These are phyloP conservation scores for Saturnispora halmiae DNA, from an alignment of 805 yeast genomes.

Conservation along the genomic window DNA sequence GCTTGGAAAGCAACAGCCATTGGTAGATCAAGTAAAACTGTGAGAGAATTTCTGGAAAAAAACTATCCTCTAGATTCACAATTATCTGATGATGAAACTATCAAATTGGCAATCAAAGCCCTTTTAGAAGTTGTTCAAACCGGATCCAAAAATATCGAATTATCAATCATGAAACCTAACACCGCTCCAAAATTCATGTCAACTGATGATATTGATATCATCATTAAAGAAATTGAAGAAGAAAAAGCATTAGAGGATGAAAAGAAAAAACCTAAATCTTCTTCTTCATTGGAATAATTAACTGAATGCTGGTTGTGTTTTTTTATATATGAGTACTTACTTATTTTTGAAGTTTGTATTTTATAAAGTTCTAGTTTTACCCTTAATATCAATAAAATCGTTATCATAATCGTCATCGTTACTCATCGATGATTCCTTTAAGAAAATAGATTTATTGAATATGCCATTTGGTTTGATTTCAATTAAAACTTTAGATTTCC, in stretches of 20 bases:
- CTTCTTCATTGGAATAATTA: slow-evolving; percentile 13
- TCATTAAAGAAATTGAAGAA: slow-evolving; percentile 75
- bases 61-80: slow-evolving; percentile 39
- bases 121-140: slow-evolving; percentile 95
- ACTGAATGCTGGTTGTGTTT: slow-evolving; percentile 4
- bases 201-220: slow-evolving; percentile 61
- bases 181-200: slow-evolving; percentile 48
- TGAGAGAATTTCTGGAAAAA: slow-evolving; percentile 89
- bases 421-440: slow-evolving; percentile 20
- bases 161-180: slow-evolving; percentile 74
- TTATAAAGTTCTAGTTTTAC: slow-evolving; percentile 21
- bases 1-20: slow-evolving; percentile 98
- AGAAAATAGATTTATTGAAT: slow-evolving; percentile 17
- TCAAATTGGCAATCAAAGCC: slow-evolving; percentile 75
- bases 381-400: slow-evolving; percentile 24
- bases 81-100: slow-evolving; percentile 56
- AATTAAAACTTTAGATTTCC: slow-evolving; percentile 20
- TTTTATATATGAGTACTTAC: not conserved
- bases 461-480: slow-evolving; percentile 22
- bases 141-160: slow-evolving; percentile 93
- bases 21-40: slow-evolving; percentile 91
- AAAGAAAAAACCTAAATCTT: slow-evolving; percentile 45
- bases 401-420: slow-evolving; percentile 7
- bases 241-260: slow-evolving; percentile 82
- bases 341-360: not conserved